Evolutionary conservation across 495 filamentous ascomycete species (phyloP).

Genomic region (Daldinia decipiens): DNA sequence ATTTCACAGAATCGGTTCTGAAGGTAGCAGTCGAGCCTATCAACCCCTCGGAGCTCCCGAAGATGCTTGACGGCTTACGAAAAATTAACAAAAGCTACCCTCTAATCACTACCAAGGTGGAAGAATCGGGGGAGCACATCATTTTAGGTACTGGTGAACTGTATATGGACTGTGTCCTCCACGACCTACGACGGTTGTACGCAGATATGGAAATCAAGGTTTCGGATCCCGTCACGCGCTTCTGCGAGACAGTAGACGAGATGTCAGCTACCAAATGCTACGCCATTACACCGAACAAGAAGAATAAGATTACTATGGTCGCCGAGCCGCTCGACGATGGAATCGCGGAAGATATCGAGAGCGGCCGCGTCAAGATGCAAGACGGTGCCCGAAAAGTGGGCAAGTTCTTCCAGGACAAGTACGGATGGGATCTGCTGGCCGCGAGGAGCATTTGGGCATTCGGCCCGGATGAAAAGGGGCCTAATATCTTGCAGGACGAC

Average conservation of each 20-base stretch:
- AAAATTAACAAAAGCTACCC: constrained; percentile 99
- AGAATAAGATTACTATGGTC: constrained; percentile 99
- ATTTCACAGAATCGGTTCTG: constrained; percentile 97
- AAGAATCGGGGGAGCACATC: constrained; percentile 98
- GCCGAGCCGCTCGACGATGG: constrained; percentile 94
- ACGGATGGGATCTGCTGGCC: constrained; percentile 95
- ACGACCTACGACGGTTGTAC: constrained; percentile 91
- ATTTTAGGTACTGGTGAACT: constrained; percentile 94
- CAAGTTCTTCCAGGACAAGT: constrained; percentile 96
- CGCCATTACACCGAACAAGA: constrained; percentile 96
- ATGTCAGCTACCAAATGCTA: constrained; percentile 98
- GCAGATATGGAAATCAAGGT: constrained; percentile 99
- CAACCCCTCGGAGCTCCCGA: constrained; percentile 97
- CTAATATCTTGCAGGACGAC: constrained; percentile 97
- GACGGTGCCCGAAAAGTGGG: constrained; percentile 93
- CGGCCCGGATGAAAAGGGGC: constrained; percentile 92
- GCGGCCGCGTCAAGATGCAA: constrained; percentile 86
- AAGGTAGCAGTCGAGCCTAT: constrained; percentile 98
- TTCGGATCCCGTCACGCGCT: constrained; percentile 95
- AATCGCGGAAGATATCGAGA: constrained; percentile 95
- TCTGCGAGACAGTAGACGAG: constrained; percentile 98
- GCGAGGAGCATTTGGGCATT: constrained; percentile 98
- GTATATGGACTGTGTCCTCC: constrained; percentile 98
- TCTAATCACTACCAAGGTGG: constrained; percentile 93
- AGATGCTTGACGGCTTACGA: constrained; percentile 96